phyloP scores from a whole-genome alignment of 768 basidiomycete genomes.

The Stropharia rugosoannulata region DNA sequence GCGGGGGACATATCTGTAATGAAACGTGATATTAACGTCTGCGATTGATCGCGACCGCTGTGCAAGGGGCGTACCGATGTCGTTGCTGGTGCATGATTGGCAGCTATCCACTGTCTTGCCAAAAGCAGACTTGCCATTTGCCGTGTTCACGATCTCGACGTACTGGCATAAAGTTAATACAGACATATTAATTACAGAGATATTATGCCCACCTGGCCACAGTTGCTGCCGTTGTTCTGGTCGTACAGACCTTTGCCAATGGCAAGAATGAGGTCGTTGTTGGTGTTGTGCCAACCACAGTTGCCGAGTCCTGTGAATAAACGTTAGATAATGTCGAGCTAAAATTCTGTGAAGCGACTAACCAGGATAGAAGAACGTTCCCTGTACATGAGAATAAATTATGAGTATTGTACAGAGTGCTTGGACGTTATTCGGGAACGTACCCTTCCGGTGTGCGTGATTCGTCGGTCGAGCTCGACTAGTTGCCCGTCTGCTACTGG shows the following conservation, averaged over 20 bases:
- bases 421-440: slow-evolving; percentile 20
- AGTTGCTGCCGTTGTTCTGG: slow-evolving; percentile 49
- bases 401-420: slow-evolving; percentile 2
- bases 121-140: slow-evolving; percentile 47
- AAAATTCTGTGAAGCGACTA: slow-evolving; percentile 9
- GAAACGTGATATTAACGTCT: neutral
- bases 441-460: slow-evolving; percentile 57
- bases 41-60: neutral
- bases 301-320: slow-evolving; percentile 46
- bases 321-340: neutral
- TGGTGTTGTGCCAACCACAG: slow-evolving; percentile 53
- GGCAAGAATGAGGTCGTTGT: slow-evolving; percentile 60
- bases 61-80: slow-evolving; percentile 49
- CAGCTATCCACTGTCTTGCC: slow-evolving; percentile 61
- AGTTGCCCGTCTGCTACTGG: slow-evolving; percentile 30
- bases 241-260: slow-evolving; percentile 55
- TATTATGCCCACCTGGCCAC: slow-evolving; percentile 49
- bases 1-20: slow-evolving; percentile 63
- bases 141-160: slow-evolving; percentile 59
- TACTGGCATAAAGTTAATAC: slow-evolving; percentile 35
- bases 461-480: slow-evolving; percentile 46
- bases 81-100: slow-evolving; percentile 45
- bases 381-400: slow-evolving; percentile 36
- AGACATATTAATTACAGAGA: slow-evolving; percentile 1
- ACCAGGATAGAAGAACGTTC: slow-evolving; percentile 66